Evolutionary conservation across 1,139 yeast genomes (phyloP), one percentile per base, ranked within the genome.

Genomic region (Taiozyma sp.): DNA sequence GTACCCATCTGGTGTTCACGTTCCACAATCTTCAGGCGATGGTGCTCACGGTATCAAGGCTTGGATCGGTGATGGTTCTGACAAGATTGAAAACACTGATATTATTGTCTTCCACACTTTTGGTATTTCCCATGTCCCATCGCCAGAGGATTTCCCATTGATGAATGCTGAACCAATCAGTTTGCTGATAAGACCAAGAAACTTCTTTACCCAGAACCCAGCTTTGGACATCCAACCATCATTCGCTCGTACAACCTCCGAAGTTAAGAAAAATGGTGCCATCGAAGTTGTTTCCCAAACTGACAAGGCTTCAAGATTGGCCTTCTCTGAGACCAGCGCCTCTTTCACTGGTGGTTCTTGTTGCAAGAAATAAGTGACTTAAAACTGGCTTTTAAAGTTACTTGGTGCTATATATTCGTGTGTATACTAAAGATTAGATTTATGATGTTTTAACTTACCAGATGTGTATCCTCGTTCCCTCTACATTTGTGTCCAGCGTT

Each of bases 71-170:
- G 84, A 84, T 60, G 90, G 89, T 52, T 54, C 71, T 10, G 90
- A 78, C 48, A 68, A 68, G 23, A 72, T 86, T 63, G 87, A 83
- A 61, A 78, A 86, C 70, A 81, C 87, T 43, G 92, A 86, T 66
- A 77, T 86, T 57, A 76, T 86, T 48, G 71, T 83, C 62, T 87
- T 83, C 82, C 93, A 86, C 69, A 86, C 92, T 39, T 87, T 87
- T 65, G 95, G 95, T 64, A 80, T 87, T 58, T 84, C 93, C 44
- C 96, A 87, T 66, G 84, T 86, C 80, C 96, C 96, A 55, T 83
- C 92, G 13, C 93, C 95, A 55, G 95, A 87, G 73, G 96, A 87
- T 70, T 87, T 86, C 84, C 93, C 95, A 54, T 81, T 87, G 59
- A 87, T 87, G 95, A 95, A 95, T 48, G 85, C 91, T 42, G 96